Base-by-base conservation (phyloP, 768 basidiomycete species). In the Mycena capillaripes region DNA sequence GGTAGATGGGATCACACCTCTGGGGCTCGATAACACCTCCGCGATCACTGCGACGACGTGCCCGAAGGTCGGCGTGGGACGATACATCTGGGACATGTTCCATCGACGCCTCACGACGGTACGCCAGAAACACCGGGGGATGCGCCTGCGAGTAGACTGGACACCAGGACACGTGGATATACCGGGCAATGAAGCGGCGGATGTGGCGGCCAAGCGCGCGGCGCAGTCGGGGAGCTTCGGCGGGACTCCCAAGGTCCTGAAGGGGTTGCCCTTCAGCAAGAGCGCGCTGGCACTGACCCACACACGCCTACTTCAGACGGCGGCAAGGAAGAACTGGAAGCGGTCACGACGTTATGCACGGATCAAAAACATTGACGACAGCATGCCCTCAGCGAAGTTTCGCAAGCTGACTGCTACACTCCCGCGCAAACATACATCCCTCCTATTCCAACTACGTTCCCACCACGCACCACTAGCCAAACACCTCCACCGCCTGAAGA, bases 151-250 rank as follows among this genome's bases (percentile, higher is more conserved):
- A 14, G 6, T 63, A 2, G 48, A 63, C 11, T 63, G 64, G 64
- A 65, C 64, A 0, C 64, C 64, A 12, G 64, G 64, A 4, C 64
- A 65, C 23, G 48, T 63, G 34, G 48, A 63, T 11, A 63, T 63
- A 11, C 48, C 48, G 10, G 62, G 62, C 17, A 63, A 63, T 27
- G 52, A 65, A 38, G 63, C 52, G 50, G 63, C 63, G 3, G 63
- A 65, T n/a, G 36, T 36, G 63, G 63, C 63, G 27, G 63, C 63
- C 2, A 65, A 65, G 38, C 36, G 52, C 4, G 63, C 63, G 5
- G 63, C 63, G 14, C 34, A 21, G 63, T 9, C 7, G 3, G 63
- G 63, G 12, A 29, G 12, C 14, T 65, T 65, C 27, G 38, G 38
- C 3, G 38, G 38, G 25, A 27, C 52, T 14, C 8, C 27, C 9